Percentiles rank a stretch among this genome's conserved stretches.
These are phyloP conservation scores for Kodamaea kaohsiungensis DNA, from an alignment of 805 yeast genomes.

Conservation along the genomic window DNA sequence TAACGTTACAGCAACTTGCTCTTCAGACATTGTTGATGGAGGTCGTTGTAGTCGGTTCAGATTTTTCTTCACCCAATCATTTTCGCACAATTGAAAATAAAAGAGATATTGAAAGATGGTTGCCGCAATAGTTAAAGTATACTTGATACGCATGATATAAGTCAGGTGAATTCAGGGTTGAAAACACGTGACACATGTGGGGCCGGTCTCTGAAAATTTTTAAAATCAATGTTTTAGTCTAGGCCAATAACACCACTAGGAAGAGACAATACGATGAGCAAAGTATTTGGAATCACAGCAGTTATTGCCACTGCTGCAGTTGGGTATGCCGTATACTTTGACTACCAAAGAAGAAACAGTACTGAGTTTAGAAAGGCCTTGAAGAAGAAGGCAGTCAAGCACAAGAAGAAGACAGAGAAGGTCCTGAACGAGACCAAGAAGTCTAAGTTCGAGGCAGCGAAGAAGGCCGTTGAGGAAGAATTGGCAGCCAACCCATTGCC, in stretches of 20 bases:
- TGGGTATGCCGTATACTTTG: constrained; percentile 87
- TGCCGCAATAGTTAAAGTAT: not conserved
- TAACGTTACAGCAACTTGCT: constrained; percentile 11
- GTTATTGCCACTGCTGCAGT: constrained; percentile 55
- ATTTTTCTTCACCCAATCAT: constrained; percentile 11
- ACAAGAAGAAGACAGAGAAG: constrained; percentile 56
- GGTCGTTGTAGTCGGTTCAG: not conserved
- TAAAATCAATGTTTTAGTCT: not conserved
- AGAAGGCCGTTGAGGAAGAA: constrained; percentile 61
- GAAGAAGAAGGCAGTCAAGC: constrained; percentile 61
- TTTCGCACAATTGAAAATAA: constrained; percentile 6
- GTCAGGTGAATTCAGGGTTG: not conserved
- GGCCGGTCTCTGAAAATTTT: constrained; percentile 7
- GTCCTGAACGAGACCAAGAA: constrained; percentile 59
- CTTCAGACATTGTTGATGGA: constrained; percentile 13
- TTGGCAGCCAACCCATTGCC: constrained; percentile 77
- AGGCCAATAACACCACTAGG: not conserved
- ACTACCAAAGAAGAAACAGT: constrained; percentile 83
- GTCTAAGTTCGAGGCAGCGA: constrained; percentile 59
- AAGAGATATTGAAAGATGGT: not conserved
- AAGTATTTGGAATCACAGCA: constrained; percentile 34
- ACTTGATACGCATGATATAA: not conserved
- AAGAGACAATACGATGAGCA: constrained; percentile 23
- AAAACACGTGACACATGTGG: not conserved
- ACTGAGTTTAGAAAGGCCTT: constrained; percentile 78